phyloP scores from a whole-genome alignment of 2,329 filamentous ascomycete genomes.

The Colletotrichum liaoningense region DNA sequence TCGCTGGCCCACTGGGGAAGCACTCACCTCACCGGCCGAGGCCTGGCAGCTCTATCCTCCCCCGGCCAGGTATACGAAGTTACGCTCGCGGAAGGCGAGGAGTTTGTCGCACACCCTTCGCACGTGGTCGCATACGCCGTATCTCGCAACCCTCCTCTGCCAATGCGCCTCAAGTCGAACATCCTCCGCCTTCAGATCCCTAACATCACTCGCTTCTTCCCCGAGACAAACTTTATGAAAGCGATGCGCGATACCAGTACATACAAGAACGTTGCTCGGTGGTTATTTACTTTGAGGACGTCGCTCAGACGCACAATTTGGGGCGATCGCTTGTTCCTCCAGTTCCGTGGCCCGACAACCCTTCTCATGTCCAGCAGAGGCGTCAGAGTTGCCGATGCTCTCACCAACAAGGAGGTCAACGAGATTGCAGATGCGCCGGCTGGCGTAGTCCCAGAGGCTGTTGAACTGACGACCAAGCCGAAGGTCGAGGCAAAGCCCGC shows the following conservation, averaged over 20 bases:
- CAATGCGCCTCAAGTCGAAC: constrained; percentile 88
- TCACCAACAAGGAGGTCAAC: constrained; percentile 84
- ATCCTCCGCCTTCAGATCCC: constrained; percentile 83
- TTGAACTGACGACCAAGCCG: constrained; percentile 58
- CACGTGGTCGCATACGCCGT: constrained; percentile 93
- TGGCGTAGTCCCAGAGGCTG: constrained; percentile 72
- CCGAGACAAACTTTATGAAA: constrained; percentile 78
- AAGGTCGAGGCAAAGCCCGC: constrained; percentile 45
- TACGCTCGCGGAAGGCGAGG: constrained; percentile 82
- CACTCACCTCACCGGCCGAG: constrained; percentile 87
- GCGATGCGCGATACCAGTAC: constrained; percentile 77
- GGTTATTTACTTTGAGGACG: constrained; percentile 78
- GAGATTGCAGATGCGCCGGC: constrained; percentile 88
- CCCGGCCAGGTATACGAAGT: constrained; percentile 92
- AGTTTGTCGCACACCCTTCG: constrained; percentile 90
- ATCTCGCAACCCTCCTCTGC: constrained; percentile 77
- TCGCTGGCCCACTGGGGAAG: constrained; percentile 91
- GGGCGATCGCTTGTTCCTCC: constrained; percentile 92
- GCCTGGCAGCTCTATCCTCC: constrained; percentile 85
- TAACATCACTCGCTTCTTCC: constrained; percentile 71
- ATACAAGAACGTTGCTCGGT: constrained; percentile 77
- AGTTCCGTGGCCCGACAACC: constrained; percentile 87
- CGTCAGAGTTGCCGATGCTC: constrained; percentile 79
- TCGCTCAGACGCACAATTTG: constrained; percentile 85
- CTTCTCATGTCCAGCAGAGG: constrained; percentile 91